phyloP scores from a whole-genome alignment of 345 rosid genomes.

The Eucalyptus victrix region DNA sequence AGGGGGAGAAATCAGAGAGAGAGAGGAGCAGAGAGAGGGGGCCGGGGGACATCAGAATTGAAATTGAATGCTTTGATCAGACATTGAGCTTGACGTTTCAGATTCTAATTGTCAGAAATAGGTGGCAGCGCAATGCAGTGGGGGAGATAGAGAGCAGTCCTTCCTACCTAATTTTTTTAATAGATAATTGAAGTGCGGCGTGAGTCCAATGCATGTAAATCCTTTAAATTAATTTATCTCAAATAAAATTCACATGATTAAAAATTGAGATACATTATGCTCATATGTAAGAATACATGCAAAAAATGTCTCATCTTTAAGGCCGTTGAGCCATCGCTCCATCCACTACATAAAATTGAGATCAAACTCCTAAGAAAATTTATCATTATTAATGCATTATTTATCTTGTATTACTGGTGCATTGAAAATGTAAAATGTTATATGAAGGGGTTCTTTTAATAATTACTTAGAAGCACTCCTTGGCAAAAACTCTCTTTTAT shows the following conservation, averaged over 20 bases:
- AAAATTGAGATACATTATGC: rapidly evolving
- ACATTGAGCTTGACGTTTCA: slow-evolving; percentile 54
- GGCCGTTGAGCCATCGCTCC: not conserved
- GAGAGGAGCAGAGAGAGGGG: not conserved
- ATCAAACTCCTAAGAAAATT: not conserved
- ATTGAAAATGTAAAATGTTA: not conserved
- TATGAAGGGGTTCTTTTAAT: not conserved
- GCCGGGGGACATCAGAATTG: not conserved
- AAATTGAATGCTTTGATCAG: slow-evolving; percentile 8
- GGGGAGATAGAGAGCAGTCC: not conserved
- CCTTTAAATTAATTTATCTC: not conserved
- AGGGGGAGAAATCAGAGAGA: not conserved
- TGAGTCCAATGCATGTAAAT: not conserved
- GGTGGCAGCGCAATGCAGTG: not conserved
- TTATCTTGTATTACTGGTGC: not conserved
- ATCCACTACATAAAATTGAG: not conserved
- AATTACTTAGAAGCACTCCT: not conserved
- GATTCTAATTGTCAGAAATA: slow-evolving; percentile 48
- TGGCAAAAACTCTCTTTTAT: not conserved
- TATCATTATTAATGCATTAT: not conserved
- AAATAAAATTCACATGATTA: not conserved
- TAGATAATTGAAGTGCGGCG: not conserved
- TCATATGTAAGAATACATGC: rapidly evolving
- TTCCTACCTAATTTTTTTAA: not conserved
- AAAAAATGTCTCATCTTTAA: not conserved